Evolutionary conservation across 2,329 filamentous ascomycete species (phyloP).

Genomic region (Alternaria tenuissima): DNA sequence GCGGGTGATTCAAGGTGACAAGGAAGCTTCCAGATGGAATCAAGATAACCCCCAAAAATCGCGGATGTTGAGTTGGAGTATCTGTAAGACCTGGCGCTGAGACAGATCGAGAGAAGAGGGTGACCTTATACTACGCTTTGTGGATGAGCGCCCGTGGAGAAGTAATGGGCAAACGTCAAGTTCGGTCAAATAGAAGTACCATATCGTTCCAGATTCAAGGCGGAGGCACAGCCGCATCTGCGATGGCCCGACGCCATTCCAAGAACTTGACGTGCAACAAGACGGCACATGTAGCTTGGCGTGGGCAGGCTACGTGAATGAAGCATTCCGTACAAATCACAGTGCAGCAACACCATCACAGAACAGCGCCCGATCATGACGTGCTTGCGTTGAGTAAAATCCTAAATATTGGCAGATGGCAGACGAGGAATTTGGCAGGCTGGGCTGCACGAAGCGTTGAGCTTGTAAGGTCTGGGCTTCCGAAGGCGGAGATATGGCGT

Average conservation of each 20-base stretch:
- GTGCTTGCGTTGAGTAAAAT: constrained; percentile 27
- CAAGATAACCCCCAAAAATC: not conserved
- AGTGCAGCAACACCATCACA: constrained; percentile 15
- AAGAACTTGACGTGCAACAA: constrained; percentile 23
- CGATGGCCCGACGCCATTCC: constrained; percentile 22
- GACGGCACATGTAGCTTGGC: constrained; percentile 31
- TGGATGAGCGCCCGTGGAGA: constrained; percentile 11
- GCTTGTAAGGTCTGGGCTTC: constrained; percentile 42
- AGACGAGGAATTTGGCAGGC: constrained; percentile 33
- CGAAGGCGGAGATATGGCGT: constrained; percentile 24
- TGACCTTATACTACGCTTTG: constrained; percentile 11
- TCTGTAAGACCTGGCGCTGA: not conserved
- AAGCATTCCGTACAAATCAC: constrained; percentile 31
- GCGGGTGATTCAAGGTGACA: not conserved
- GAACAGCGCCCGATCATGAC: constrained; percentile 29
- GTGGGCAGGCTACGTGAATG: constrained; percentile 21
- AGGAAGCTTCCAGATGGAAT: not conserved
- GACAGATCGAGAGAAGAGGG: constrained; percentile 4
- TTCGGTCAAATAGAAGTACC: constrained; percentile 19
- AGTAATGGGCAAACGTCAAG: constrained; percentile 13
- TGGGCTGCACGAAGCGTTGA: constrained; percentile 33
- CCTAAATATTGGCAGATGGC: constrained; percentile 18
- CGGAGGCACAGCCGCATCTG: constrained; percentile 28
- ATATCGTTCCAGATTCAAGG: constrained; percentile 30
- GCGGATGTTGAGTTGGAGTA: not conserved